Conservation (phyloP, 768 basidiomycete genomes). For the Boletus subparvulus region DNA sequence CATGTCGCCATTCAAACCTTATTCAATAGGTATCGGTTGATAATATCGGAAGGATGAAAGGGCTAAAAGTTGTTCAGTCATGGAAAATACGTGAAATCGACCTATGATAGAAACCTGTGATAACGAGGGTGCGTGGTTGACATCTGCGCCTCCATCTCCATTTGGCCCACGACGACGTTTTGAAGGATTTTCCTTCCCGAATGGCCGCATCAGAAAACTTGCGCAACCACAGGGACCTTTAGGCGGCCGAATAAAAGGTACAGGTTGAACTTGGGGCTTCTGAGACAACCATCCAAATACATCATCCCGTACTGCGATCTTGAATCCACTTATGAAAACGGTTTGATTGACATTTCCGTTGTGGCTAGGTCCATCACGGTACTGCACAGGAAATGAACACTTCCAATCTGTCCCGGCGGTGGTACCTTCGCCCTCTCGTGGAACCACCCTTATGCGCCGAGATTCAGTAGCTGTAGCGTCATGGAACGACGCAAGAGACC, state of each 20-base stretch:
- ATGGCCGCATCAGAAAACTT: neutral
- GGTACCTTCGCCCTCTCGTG: neutral
- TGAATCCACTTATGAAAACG: constrained; percentile 20
- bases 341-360: constrained; percentile 15
- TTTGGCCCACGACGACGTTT: no score
- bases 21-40: constrained; percentile 5
- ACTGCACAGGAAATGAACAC: neutral
- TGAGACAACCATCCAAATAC: neutral
- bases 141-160: no score
- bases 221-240: neutral
- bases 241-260: neutral
- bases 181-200: neutral
- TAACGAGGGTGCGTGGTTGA: neutral
- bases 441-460: no score
- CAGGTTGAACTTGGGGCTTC: neutral
- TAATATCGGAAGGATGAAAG: constrained; percentile 6
- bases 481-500: no score
- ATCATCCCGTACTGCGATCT: constrained; percentile 1
- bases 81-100: neutral
- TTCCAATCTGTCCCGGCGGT: neutral
- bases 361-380: neutral
- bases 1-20: neutral
- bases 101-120: constrained; percentile 1
- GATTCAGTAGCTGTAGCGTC: no score
- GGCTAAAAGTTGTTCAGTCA: neutral